Evolutionary conservation across 129 eudicot genomes (phyloP).

Genomic region (Flaveria ramosissima): DNA sequence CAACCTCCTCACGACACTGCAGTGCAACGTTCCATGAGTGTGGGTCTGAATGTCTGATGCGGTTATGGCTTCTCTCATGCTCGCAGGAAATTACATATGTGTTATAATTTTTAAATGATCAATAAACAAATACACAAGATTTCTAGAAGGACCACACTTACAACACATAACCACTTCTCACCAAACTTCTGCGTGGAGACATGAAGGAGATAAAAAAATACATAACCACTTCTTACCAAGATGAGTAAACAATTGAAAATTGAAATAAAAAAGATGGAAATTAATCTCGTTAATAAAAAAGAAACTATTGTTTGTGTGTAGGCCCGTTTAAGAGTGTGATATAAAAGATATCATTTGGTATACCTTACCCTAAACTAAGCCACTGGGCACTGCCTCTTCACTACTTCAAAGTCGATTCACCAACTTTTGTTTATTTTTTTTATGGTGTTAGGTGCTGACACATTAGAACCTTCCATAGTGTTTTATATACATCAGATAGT

Average conservation of each 20-base stretch:
- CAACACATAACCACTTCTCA: neutral
- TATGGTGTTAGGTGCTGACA: neutral
- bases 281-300: neutral
- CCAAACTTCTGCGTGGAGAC: neutral
- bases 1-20: no score
- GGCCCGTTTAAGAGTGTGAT: neutral
- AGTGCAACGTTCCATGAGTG: no score
- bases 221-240: conserved; percentile 5
- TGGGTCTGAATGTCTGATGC: no score
- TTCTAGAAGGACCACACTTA: neutral
- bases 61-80: no score
- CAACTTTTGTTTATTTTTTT: neutral
- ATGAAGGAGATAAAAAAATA: neutral
- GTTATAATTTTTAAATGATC: neutral
- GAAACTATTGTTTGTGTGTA: neutral
- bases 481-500: neutral
- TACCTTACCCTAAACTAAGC: neutral
- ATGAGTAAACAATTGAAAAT: conserved; percentile 1
- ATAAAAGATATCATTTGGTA: neutral
- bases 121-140: neutral
- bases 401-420: neutral
- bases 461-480: neutral
- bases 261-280: no score
- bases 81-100: neutral
- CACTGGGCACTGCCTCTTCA: conserved; percentile 6